Evolutionary conservation across 108 stramenopile species (phyloP), one percentile per base, ranked within the genome.

Genomic region (Bacterosira constricta): DNA sequence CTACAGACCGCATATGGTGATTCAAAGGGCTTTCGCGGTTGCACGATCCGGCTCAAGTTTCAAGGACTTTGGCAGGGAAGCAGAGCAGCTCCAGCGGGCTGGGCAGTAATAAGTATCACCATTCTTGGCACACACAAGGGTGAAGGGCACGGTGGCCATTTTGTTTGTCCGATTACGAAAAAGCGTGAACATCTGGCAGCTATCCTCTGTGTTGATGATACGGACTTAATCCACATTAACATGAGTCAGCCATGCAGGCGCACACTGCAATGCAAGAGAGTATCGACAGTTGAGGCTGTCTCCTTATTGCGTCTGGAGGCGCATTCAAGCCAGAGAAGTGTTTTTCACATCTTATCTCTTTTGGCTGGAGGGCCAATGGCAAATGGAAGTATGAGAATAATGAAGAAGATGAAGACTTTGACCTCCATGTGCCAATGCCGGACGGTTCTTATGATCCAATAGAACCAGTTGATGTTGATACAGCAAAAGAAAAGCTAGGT

Each of bases 261-360:
- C 49, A 45, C 29, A n/a, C 27, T 6, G 54, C 41, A 2, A 56
- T 25, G 4, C 41, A 45, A 21, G 29, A 57, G 7, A 32, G 15
- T 26, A 21, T 66, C 4, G 0, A 0, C 8, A 66, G 18, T 18
- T 69, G 55, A 54, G 41, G 67, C 0, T 8, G 42, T 13, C 29
- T 50, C 8, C 46, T 70, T 6, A 58, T 60, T 21, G 69, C 45
- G 5, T 34, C 58, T 3, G 69, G 69, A 11, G 58, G 69, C 12
- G 23, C 69, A 12, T 44, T 45, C 25, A 70, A 70, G 35, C 69
- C 69, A 12, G 31, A 25, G 0, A 70, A 70, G 37, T 70, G 69
- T 45, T 60, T 60, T 23, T 59, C 58, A 11, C 41, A 68, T 35
- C 42, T 68, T 13, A 42, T 68, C 17, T 20, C 34, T 38, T 68